phyloP scores from a whole-genome alignment of 805 yeast genomes.

The Spathaspora girioi region DNA sequence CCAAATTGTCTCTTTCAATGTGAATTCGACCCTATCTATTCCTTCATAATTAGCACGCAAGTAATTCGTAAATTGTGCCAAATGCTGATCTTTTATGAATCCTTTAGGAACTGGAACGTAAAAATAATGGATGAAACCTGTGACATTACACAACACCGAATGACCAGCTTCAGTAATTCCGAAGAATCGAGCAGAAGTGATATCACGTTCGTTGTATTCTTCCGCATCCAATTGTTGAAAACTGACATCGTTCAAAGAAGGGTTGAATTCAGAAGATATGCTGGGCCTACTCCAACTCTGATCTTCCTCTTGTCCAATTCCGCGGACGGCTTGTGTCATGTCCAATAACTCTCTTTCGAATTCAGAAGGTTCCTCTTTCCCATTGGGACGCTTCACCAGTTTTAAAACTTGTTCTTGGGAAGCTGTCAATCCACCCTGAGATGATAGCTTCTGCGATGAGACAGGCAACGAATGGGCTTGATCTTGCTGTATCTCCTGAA shows the following conservation, averaged over 20 bases:
- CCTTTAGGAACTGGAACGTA: constrained; percentile 89
- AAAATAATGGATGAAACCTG: constrained; percentile 85
- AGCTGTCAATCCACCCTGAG: constrained; percentile 19
- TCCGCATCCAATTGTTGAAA: constrained; percentile 97
- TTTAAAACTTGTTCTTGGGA: constrained; percentile 32
- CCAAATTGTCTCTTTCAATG: constrained; percentile 84
- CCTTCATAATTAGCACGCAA: constrained; percentile 50
- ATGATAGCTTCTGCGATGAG: constrained; percentile 17
- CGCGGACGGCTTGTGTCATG: constrained; percentile 29
- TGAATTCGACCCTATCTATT: constrained; percentile 63
- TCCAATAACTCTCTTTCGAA: constrained; percentile 37
- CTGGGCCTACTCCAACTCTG: constrained; percentile 56
- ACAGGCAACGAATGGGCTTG: constrained; percentile 35
- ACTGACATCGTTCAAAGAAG: constrained; percentile 48
- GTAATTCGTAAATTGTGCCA: constrained; percentile 44
- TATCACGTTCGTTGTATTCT: constrained; percentile 59
- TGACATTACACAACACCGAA: constrained; percentile 84
- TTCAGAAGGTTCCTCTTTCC: constrained; percentile 34
- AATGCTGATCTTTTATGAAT: constrained; percentile 53
- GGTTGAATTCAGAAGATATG: constrained; percentile 46
- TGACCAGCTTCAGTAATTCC: constrained; percentile 90
- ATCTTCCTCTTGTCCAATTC: constrained; percentile 27
- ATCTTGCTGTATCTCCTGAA: constrained; percentile 10
- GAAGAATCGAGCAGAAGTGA: constrained; percentile 74
- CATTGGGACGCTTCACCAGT: constrained; percentile 30